Evolutionary conservation across 2,329 filamentous ascomycete genomes (phyloP).

Genomic region (Ophiocordyceps camponoti-floridani): DNA sequence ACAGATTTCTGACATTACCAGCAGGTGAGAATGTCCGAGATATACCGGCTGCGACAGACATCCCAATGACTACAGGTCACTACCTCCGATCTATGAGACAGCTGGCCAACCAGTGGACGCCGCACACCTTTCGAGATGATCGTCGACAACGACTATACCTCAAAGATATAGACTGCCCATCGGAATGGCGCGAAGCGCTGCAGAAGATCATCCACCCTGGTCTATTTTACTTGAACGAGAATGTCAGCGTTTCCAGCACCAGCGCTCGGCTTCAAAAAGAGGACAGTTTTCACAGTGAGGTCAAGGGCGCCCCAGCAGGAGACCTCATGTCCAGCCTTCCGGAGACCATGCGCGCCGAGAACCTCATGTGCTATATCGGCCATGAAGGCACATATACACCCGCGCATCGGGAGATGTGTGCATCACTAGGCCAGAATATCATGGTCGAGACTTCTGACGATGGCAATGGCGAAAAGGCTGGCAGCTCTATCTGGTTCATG

Average conservation of each 20-base stretch:
- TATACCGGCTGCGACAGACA: conserved; percentile 50
- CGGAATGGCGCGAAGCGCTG: conserved; percentile 68
- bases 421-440: conserved; percentile 86
- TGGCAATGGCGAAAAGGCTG: conserved; percentile 58
- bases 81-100: conserved; percentile 78
- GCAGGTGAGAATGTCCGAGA: conserved; percentile 77
- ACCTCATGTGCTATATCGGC: conserved; percentile 95
- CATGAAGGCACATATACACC: conserved; percentile 96
- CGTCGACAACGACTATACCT: conserved; percentile 76
- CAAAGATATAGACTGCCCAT: conserved; percentile 92
- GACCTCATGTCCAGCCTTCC: conserved; percentile 92
- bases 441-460: conserved; percentile 82
- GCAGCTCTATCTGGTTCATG: conserved; percentile 98
- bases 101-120: conserved; percentile 66
- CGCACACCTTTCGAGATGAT: conserved; percentile 59
- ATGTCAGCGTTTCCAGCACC: conserved; percentile 26
- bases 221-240: conserved; percentile 84
- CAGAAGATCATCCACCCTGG: conserved; percentile 59
- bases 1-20: conserved; percentile 5
- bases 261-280: conserved; percentile 17
- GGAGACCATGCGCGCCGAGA: conserved; percentile 74
- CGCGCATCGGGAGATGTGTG: conserved; percentile 94
- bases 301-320: conserved; percentile 53
- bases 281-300: conserved; percentile 27
- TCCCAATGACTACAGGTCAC: conserved; percentile 75